Base-by-base conservation (phyloP, 257 asterid genomes). In the Ballota nigra region DNA sequence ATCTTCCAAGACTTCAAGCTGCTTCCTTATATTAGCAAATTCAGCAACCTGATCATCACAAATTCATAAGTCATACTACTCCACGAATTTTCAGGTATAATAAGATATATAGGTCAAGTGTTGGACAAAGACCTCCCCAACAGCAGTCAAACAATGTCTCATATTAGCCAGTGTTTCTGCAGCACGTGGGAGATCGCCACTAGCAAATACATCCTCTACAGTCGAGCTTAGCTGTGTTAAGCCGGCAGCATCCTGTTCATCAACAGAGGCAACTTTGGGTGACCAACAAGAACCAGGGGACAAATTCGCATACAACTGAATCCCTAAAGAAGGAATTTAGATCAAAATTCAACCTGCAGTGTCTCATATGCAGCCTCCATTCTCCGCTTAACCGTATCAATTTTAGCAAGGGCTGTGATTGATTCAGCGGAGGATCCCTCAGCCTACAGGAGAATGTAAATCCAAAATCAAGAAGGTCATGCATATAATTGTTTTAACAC, bases 361-460 rank as follows among this genome's bases (percentile, higher is more conserved):
- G 99, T 95, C 80, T 88, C 97, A 43, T 92, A 84, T 3, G 99
- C 99, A 78, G 98, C 85, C 82, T 95, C 98, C 99, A 92, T 95
- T 85, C 97, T 86, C 77, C 89, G 91, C 87, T 89, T 95, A 59
- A 95, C 96, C 24, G 96, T 88, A 84, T 95, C 99, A 64, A 95
- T 91, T 81, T 87, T 95, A 23, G 97, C 92, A 63, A 95, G 92
- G 49, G 97, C 89, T 8, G 96, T 83, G 51, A 95, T 85, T 45
- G 97, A 89, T 78, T 92, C 98, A 12, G 98, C 97, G 34, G 99
- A 92, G 45, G 97, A 88, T 74, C 96, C 99, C 86, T 94, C 97
- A 6, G 97, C 99, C 99, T 95, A 73, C 55, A 47, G 75, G 28
- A 28, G 11, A 62, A 71, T 75, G 68, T 22, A 41, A 56, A 67